A percentile compares a stretch with the other conserved stretches of the same genome.
Conservation (phyloP, 2,329 filamentous ascomycete species). For the Aureobasidium sp. region DNA sequence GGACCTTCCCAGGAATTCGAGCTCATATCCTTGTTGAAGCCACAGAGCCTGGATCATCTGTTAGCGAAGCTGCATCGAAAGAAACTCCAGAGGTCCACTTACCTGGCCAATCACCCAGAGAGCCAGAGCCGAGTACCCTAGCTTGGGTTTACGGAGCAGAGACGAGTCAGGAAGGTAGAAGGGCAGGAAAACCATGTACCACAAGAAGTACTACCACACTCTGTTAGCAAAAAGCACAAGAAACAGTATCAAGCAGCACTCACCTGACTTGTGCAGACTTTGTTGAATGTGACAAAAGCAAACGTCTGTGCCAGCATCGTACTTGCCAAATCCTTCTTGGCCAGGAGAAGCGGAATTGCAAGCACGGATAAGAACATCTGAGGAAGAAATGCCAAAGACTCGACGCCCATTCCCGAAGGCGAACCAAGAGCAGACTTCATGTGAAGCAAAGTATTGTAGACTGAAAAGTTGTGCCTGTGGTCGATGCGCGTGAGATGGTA, state of each 20-base stretch:
- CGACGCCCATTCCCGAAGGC: constrained; percentile 46
- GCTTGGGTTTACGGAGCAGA: constrained; percentile 51
- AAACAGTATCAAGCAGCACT: constrained; percentile 23
- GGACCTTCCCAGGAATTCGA: constrained; percentile 60
- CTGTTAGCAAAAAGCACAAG: constrained; percentile 11
- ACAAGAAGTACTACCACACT: constrained; percentile 81
- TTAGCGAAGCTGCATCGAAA: neutral
- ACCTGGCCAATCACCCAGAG: constrained; percentile 72
- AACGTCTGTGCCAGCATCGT: constrained; percentile 94
- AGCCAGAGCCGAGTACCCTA: constrained; percentile 58
- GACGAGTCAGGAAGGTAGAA: constrained; percentile 80
- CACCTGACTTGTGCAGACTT: constrained; percentile 97
- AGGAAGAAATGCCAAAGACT: constrained; percentile 81
- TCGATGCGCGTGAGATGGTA: constrained; percentile 91
- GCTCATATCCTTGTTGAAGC: constrained; percentile 45
- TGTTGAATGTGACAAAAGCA: constrained; percentile 96
- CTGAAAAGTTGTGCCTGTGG: constrained; percentile 96
- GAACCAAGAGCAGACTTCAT: constrained; percentile 61
- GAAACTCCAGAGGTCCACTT: constrained; percentile 18
- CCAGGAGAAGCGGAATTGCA: constrained; percentile 66
- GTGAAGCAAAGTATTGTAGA: constrained; percentile 89
- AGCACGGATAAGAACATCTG: constrained; percentile 76
- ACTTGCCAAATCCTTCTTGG: constrained; percentile 72
- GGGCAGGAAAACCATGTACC: constrained; percentile 92
- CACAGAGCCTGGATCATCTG: constrained; percentile 32